Evolutionary conservation across 768 basidiomycete species (phyloP).

Genomic region (Cyclocybe aegerita): DNA sequence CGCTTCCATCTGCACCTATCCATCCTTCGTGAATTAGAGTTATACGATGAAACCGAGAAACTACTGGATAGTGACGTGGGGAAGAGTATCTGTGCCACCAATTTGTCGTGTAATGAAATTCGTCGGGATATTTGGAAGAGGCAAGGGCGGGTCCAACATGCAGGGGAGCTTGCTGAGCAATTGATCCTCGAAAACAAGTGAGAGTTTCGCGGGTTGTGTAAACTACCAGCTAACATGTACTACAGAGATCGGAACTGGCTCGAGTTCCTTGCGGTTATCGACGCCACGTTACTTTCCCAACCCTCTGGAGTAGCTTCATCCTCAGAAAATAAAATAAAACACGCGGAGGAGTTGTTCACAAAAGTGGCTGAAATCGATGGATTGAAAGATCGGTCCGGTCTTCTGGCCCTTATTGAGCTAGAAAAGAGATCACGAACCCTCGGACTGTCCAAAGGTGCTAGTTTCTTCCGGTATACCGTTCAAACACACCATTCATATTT

Average conservation of each 20-base stretch:
- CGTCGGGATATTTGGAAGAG: conserved; percentile 68
- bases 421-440: conserved; percentile 56
- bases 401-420: conserved; percentile 74
- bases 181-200: conserved; percentile 63
- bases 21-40: conserved; percentile 66
- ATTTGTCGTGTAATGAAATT: conserved; percentile 71
- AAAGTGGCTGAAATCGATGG: conserved; percentile 66
- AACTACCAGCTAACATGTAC: conserved; percentile 1
- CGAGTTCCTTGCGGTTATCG: conserved; percentile 74
- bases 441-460: conserved; percentile 47
- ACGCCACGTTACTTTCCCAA: conserved; percentile 56
- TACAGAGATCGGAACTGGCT: conserved; percentile 82
- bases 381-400: conserved; percentile 68
- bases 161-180: conserved; percentile 58
- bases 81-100: conserved; percentile 64
- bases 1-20: conserved; percentile 76
- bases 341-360: conserved; percentile 50
- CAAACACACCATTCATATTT: neutral
- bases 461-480: neutral
- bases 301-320: conserved; percentile 19
- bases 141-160: conserved; percentile 57
- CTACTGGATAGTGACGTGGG: conserved; percentile 71
- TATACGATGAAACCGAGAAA: conserved; percentile 69
- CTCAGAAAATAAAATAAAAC: conserved; percentile 32
- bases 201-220: conserved; percentile 18